Percentiles rank a stretch among this genome's conserved stretches.
Conservation (phyloP, 768 basidiomycete species). For the Amanita muscaria region DNA sequence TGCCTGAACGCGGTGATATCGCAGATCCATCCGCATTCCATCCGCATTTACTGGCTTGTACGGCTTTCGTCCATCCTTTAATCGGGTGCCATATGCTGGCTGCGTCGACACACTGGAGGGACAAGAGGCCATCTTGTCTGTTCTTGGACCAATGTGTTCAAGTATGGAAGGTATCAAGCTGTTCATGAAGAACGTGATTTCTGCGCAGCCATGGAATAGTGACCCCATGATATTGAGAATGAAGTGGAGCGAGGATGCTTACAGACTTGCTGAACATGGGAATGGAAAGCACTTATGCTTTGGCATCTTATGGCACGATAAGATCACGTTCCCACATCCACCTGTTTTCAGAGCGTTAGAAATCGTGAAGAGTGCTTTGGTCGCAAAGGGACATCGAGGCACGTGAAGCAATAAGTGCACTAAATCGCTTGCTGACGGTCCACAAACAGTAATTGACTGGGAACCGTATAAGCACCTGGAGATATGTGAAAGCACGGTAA, state of each 20-base stretch:
- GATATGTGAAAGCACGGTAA: constrained; percentile 33
- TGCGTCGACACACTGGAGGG: constrained; percentile 60
- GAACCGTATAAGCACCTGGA: constrained; percentile 46
- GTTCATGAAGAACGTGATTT: constrained; percentile 59
- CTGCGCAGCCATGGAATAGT: constrained; percentile 51
- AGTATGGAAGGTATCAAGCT: constrained; percentile 51
- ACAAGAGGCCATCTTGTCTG: constrained; percentile 61
- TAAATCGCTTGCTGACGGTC: background rate
- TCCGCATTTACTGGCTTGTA: constrained; percentile 61
- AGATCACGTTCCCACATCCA: constrained; percentile 24
- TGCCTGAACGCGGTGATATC: background rate
- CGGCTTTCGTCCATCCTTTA: constrained; percentile 59
- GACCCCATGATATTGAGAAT: constrained; percentile 55
- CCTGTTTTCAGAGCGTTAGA: constrained; percentile 56
- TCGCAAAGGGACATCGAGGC: constrained; percentile 61
- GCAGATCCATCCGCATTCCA: constrained; percentile 66
- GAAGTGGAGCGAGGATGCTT: constrained; percentile 52
- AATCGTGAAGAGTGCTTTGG: constrained; percentile 44
- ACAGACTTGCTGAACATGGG: constrained; percentile 50
- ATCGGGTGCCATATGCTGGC: constrained; percentile 64
- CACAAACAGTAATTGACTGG: constrained; percentile 49
- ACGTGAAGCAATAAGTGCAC: background rate
- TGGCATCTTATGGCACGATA: constrained; percentile 7
- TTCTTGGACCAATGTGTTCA: constrained; percentile 63
- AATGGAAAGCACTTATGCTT: constrained; percentile 9